Conservation (phyloP, 2,329 filamentous ascomycete genomes). For the Cladophialophora yegresii region DNA sequence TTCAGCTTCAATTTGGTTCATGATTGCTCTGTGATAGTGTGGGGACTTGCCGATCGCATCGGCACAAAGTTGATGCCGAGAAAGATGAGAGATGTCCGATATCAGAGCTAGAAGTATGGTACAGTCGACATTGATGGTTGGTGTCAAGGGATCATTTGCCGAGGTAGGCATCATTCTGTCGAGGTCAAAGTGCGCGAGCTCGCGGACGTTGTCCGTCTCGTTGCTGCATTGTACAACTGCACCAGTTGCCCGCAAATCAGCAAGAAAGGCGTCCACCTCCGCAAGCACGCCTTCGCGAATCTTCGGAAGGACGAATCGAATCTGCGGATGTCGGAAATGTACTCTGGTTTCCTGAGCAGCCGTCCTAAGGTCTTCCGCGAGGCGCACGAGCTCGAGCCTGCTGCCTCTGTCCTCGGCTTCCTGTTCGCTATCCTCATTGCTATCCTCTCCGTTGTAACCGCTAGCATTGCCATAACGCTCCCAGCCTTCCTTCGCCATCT, state of each 20-base stretch:
- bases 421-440: slow-evolving; percentile 36
- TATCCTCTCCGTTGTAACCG: slow-evolving; percentile 39
- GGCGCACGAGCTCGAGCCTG: slow-evolving; percentile 61
- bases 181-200: slow-evolving; percentile 12
- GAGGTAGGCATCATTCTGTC: slow-evolving; percentile 19
- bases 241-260: slow-evolving; percentile 57
- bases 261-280: slow-evolving; percentile 60
- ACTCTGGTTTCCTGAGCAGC: slow-evolving; percentile 59
- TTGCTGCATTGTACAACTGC: slow-evolving; percentile 43
- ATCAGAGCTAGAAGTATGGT: slow-evolving; percentile 72
- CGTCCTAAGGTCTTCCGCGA: slow-evolving; percentile 59
- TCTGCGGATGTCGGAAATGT: slow-evolving; percentile 60
- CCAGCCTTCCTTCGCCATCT: slow-evolving; percentile 69
- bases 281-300: slow-evolving; percentile 53
- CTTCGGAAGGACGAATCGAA: slow-evolving; percentile 64
- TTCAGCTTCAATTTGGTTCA: slow-evolving; percentile 67
- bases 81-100: slow-evolving; percentile 69
- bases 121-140: slow-evolving; percentile 52
- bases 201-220: not conserved
- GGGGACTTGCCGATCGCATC: slow-evolving; percentile 48
- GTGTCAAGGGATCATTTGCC: slow-evolving; percentile 46
- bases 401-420: slow-evolving; percentile 44
- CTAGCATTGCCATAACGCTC: slow-evolving; percentile 49
- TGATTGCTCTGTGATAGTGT: slow-evolving; percentile 62
- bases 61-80: slow-evolving; percentile 38